These are phyloP conservation scores for Ambrosia hybrid DNA, from an alignment of 140 eudicot species.

Conservation along the genomic window DNA sequence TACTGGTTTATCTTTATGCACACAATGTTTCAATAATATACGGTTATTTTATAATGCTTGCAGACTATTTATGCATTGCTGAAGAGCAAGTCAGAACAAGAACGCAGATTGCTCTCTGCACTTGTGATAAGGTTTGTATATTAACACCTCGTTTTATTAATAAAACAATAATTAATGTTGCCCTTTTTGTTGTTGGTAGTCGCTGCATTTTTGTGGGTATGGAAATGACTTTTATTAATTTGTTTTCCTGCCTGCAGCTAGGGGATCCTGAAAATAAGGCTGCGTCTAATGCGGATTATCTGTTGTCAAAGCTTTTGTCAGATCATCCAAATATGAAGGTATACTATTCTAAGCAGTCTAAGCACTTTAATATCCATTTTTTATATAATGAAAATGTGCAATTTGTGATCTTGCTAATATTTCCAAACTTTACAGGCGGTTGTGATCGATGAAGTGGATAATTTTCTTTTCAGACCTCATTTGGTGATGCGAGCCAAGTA, in stretches of 20 bases:
- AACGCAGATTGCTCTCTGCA: conserved; percentile 78
- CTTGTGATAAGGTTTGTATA: conserved; percentile 86
- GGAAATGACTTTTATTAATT: neutral
- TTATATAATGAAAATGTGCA: neutral
- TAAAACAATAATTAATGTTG: neutral
- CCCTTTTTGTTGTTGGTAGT: too few species aligned
- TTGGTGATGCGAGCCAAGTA: conserved; percentile 87
- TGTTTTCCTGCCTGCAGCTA: conserved; percentile 51
- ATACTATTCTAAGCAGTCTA: conserved; percentile 1
- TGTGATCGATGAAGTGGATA: conserved; percentile 94
- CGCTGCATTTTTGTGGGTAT: neutral
- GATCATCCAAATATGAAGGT: conserved; percentile 99
- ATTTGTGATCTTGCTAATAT: conserved; percentile 1
- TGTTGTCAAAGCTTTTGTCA: conserved; percentile 74
- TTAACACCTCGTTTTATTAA: neutral
- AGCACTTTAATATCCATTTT: neutral
- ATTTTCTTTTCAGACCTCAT: conserved; percentile 88
- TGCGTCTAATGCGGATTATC: conserved; percentile 96
- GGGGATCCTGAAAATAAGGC: conserved; percentile 97
- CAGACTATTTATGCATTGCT: conserved; percentile 83
- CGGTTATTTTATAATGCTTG: conserved; percentile 2
- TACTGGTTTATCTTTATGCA: neutral
- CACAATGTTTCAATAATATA: neutral
- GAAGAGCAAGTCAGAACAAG: conserved; percentile 93
- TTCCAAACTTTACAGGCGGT: conserved; percentile 58